Evolutionary conservation across 1,284 basidiomycete genomes (phyloP), one percentile per base, ranked within the genome.

Genomic region (Wolfiporia cocos): DNA sequence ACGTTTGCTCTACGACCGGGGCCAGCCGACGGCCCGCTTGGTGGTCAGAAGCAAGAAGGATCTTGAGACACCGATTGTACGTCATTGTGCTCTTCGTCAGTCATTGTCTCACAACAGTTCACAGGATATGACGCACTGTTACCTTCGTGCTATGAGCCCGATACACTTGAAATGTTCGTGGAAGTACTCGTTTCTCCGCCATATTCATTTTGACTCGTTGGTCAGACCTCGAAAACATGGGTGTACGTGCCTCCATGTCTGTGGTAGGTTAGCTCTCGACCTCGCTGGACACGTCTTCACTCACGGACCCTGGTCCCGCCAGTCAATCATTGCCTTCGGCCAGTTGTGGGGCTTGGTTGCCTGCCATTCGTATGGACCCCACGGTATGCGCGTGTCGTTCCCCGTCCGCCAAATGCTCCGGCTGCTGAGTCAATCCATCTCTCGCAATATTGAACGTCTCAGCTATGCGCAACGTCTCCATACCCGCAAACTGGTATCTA

Each of bases 141-240:
- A 86, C 57, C 68, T 93, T 11, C 78, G 90, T 14, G 88, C 90
- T 2, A 93, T 93, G 89, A 89, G 86, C 54, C 91, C 90, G 2
- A 91, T 93, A 42, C 90, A 93, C 58, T 65, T 91, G 53, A 84
- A 90, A 66, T 93, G 84, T 86, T 53, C 39, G 76, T 59, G 11
- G n/a, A n/a, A 37, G 42, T 37, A 26, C 9, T 31, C 44, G 32
- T 12, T 50, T 44, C 17, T 20, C 7, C 24, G 28, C 18, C 7
- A 17, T 23, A 30, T 41, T 44, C 15, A 30, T 19, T 44, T 49
- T 43, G 26, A 41, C 5, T 19, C 23, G 20, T 22, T 37, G 14
- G 33, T 3, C 45, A 86, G 81, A 89, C 62, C 69, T 89, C 31
- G 78, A 70, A 18, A 90, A 91, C 54, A 90, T 90, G 86, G 76